These are phyloP conservation scores for Rubia peregrina DNA, from an alignment of 305 asterid genomes.

Conservation along the genomic window DNA sequence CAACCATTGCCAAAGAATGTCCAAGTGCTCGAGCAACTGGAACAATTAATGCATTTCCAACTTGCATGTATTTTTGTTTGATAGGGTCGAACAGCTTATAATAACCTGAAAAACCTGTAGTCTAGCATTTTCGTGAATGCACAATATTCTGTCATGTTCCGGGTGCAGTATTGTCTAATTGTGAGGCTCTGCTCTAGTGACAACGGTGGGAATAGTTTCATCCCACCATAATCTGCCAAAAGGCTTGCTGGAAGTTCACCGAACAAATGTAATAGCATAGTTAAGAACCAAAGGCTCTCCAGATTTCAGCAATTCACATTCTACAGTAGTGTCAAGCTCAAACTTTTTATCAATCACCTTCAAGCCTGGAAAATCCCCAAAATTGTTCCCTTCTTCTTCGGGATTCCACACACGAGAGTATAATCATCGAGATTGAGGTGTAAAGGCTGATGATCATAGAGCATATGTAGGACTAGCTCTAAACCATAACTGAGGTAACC, in stretches of 20 bases:
- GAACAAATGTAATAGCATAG: conserved; percentile 55
- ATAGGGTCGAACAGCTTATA: conserved; percentile 59
- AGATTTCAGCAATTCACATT: conserved; percentile 24
- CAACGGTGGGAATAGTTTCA: conserved; percentile 77
- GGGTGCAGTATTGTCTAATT: conserved; percentile 53
- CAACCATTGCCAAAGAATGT: conserved; percentile 29
- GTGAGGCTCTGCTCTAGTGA: conserved; percentile 44
- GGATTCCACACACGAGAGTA: too few species aligned
- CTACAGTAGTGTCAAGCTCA: not conserved
- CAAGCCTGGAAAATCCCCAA: not conserved
- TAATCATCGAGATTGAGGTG: too few species aligned
- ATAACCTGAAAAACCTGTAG: conserved; percentile 86
- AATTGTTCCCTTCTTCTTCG: not conserved
- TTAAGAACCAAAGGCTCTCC: conserved; percentile 96
- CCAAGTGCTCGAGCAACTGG: conserved; percentile 56
- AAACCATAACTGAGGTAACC: conserved; percentile 29
- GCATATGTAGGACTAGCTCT: not conserved
- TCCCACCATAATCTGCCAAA: conserved; percentile 96
- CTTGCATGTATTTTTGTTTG: conserved; percentile 74
- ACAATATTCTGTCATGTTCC: conserved; percentile 53
- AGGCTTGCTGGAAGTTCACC: conserved; percentile 43
- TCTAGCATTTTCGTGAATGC: conserved; percentile 79
- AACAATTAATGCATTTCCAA: conserved; percentile 85
- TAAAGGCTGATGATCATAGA: too few species aligned
- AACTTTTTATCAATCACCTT: not conserved